Conservation (phyloP, 495 filamentous ascomycete genomes). For the Daldinia decipiens region DNA sequence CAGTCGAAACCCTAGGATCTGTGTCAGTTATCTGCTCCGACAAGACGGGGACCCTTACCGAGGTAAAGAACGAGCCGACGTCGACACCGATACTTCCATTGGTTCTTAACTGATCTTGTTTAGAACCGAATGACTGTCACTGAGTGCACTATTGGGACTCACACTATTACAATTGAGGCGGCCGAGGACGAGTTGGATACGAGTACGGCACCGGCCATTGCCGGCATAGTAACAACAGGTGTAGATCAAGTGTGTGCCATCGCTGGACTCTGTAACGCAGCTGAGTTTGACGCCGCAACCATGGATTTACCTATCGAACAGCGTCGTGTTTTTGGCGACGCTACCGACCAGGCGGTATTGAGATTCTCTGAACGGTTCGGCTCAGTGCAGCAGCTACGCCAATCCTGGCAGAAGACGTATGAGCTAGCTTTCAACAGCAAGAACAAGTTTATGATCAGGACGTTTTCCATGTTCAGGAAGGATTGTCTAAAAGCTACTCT, state of each 20-base stretch:
- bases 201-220: constrained; percentile 42
- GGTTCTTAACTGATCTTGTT: constrained; percentile 6
- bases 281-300: constrained; percentile 71
- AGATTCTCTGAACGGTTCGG: constrained; percentile 70
- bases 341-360: constrained; percentile 76
- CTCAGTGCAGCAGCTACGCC: constrained; percentile 59
- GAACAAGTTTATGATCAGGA: constrained; percentile 78
- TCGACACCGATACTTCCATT: not conserved
- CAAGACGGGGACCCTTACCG: constrained; percentile 75
- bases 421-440: constrained; percentile 80
- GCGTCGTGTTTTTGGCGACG: constrained; percentile 73
- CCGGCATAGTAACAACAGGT: constrained; percentile 49
- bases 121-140: constrained; percentile 71
- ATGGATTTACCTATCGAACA: constrained; percentile 61
- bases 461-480: constrained; percentile 50
- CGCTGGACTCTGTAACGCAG: constrained; percentile 73
- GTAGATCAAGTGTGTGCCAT: constrained; percentile 62
- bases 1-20: constrained; percentile 74
- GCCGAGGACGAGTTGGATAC: constrained; percentile 54
- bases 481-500: constrained; percentile 53
- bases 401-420: constrained; percentile 66
- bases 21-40: constrained; percentile 75
- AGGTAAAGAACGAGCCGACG: constrained; percentile 49
- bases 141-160: constrained; percentile 59
- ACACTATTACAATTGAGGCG: constrained; percentile 52